Evolutionary conservation across 495 filamentous ascomycete species (phyloP).

Genomic region (Hypomontagnella submonticulosa): DNA sequence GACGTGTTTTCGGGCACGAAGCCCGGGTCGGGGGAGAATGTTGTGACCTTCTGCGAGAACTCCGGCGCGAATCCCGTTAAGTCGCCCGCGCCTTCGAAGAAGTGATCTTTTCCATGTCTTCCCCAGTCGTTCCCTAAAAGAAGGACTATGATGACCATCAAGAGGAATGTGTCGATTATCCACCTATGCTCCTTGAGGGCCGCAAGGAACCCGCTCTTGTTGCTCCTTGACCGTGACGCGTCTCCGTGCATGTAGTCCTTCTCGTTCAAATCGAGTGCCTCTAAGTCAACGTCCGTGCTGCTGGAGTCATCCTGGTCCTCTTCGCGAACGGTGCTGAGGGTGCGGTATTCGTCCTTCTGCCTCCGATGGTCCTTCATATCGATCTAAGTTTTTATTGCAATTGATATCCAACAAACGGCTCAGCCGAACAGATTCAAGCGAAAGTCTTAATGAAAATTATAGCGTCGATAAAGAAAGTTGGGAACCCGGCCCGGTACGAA

Average conservation of each 20-base stretch:
- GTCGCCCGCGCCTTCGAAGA: slow-evolving; percentile 50
- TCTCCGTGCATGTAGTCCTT: slow-evolving; percentile 41
- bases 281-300: slow-evolving; percentile 46
- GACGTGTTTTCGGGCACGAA: slow-evolving; percentile 58
- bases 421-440: slow-evolving; percentile 2
- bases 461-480: slow-evolving; percentile 13
- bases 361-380: slow-evolving; percentile 33
- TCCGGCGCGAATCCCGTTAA: slow-evolving; percentile 53
- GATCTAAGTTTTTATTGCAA: not conserved
- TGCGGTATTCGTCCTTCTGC: slow-evolving; percentile 30
- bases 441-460: slow-evolving; percentile 7
- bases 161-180: slow-evolving; percentile 50
- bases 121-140: slow-evolving; percentile 44
- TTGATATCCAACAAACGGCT: slow-evolving; percentile 1
- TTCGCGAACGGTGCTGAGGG: slow-evolving; percentile 24
- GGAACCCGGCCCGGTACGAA: slow-evolving; percentile 28
- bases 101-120: slow-evolving; percentile 18
- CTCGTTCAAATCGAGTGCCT: slow-evolving; percentile 44
- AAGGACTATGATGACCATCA: slow-evolving; percentile 50
- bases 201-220: slow-evolving; percentile 22
- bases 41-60: slow-evolving; percentile 57
- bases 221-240: slow-evolving; percentile 2
- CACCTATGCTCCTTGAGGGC: slow-evolving; percentile 42
- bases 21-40: slow-evolving; percentile 52
- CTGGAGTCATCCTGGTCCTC: slow-evolving; percentile 46